Percentiles rank a stretch among this genome's conserved stretches.
Conservation (phyloP, 257 asterid genomes). For the Nemophila menziesii region DNA sequence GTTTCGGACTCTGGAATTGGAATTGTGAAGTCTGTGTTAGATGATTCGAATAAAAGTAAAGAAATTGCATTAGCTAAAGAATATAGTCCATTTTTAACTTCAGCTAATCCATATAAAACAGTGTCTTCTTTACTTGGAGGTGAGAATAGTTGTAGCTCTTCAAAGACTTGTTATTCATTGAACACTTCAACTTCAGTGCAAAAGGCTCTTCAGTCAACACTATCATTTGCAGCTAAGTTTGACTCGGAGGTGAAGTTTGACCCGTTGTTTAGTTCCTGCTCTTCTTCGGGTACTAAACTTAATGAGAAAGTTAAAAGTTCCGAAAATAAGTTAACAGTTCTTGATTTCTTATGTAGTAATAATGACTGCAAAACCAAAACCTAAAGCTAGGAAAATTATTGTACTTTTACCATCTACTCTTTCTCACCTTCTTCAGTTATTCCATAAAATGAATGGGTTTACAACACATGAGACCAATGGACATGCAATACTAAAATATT, state of each 20-base stretch:
- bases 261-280: slow-evolving; percentile 11
- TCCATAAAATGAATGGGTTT: too few relatives aligned
- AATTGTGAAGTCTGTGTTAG: slow-evolving; percentile 21
- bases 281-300: slow-evolving; percentile 7
- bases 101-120: slow-evolving; percentile 8
- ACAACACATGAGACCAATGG: too few relatives aligned
- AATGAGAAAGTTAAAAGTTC: slow-evolving; percentile 15
- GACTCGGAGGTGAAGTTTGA: slow-evolving; percentile 42
- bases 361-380: not conserved
- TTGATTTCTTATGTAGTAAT: not conserved
- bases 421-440: not conserved
- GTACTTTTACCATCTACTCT: not conserved
- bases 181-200: slow-evolving; percentile 37
- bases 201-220: slow-evolving; percentile 56
- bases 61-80: slow-evolving; percentile 11
- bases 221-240: slow-evolving; percentile 66
- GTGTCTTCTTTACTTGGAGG: slow-evolving; percentile 15
- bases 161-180: slow-evolving; percentile 23
- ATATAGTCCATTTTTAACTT: slow-evolving; percentile 12
- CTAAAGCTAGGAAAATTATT: not conserved
- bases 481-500: too few relatives aligned
- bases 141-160: slow-evolving; percentile 23
- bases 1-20: slow-evolving; percentile 18
- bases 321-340: slow-evolving; percentile 5
- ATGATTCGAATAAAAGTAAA: slow-evolving; percentile 13